Conservation (phyloP, 2,329 filamentous ascomycete species). For the Fragosphaeria purpurea region DNA sequence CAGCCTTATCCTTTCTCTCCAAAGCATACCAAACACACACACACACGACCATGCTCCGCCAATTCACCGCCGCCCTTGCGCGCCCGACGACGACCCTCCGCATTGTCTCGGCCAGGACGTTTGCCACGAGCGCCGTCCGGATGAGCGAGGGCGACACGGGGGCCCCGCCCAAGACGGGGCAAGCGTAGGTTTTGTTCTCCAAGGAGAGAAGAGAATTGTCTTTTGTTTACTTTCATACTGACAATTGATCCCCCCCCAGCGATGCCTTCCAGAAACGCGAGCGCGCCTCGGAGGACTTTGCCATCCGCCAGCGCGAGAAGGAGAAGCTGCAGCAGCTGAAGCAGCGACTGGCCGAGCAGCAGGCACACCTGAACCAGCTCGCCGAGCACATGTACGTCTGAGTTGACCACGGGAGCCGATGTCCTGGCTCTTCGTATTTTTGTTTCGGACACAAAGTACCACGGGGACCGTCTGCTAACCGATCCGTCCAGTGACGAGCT, state of each 20-base stretch:
- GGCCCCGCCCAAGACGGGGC: constrained; percentile 41
- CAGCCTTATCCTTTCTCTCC: not conserved
- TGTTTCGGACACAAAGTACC: not conserved
- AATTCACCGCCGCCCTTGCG: constrained; percentile 43
- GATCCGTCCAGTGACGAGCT: constrained; percentile 55
- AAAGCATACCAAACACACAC: not conserved
- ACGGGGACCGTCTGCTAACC: not conserved
- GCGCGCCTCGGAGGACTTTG: constrained; percentile 72
- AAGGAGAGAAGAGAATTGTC: no score
- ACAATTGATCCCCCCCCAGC: constrained; percentile 32
- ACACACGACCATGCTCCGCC: constrained; percentile 53
- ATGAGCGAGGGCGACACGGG: constrained; percentile 66
- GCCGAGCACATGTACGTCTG: constrained; percentile 70
- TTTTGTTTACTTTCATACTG: no score
- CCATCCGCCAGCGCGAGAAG: constrained; percentile 79
- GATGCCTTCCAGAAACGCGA: constrained; percentile 92
- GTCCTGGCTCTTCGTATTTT: not conserved
- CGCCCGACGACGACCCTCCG: constrained; percentile 45
- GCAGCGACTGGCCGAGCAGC: constrained; percentile 65
- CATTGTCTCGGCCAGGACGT: constrained; percentile 40
- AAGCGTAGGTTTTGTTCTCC: constrained; percentile 33
- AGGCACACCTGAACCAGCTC: constrained; percentile 73
- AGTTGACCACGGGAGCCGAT: not conserved
- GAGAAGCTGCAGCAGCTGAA: constrained; percentile 77
- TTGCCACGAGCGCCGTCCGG: constrained; percentile 51